These are phyloP conservation scores for Starmerella floris DNA, from an alignment of 805 yeast genomes.

Conservation along the genomic window DNA sequence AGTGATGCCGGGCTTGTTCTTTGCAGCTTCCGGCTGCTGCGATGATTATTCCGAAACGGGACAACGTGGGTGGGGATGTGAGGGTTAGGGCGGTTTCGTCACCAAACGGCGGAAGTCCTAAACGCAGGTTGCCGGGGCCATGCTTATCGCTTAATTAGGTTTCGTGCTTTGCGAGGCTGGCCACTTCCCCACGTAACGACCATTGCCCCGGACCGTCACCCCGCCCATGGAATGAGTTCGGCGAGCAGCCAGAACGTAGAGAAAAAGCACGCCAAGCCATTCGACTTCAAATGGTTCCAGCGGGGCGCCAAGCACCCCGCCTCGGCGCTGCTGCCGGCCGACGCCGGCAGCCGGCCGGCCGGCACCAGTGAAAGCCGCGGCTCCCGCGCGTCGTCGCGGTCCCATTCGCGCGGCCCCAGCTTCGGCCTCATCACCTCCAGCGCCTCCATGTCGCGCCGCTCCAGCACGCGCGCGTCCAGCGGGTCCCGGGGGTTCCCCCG, in stretches of 20 bases:
- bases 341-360: background rate
- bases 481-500: background rate
- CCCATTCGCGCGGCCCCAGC: background rate
- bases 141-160: too few species aligned
- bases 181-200: too few species aligned
- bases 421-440: background rate
- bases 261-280: background rate
- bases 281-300: slow-evolving; percentile 4
- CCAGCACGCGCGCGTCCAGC: background rate
- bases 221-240: background rate
- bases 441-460: background rate
- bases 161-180: too few species aligned
- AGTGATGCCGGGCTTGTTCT: too few species aligned
- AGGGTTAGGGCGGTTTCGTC: too few species aligned
- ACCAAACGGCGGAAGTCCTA: too few species aligned
- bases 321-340: background rate
- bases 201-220: too few species aligned
- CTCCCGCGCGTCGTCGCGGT: background rate
- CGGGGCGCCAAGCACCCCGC: background rate
- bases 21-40: too few species aligned
- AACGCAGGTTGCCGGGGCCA: too few species aligned
- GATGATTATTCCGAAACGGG: too few species aligned
- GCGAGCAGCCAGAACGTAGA: background rate
- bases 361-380: background rate
- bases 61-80: too few species aligned